Percentiles rank a stretch among this genome's conserved stretches.
Conservation (phyloP, 2,329 filamentous ascomycete species). For the Aspergillus sp. region DNA sequence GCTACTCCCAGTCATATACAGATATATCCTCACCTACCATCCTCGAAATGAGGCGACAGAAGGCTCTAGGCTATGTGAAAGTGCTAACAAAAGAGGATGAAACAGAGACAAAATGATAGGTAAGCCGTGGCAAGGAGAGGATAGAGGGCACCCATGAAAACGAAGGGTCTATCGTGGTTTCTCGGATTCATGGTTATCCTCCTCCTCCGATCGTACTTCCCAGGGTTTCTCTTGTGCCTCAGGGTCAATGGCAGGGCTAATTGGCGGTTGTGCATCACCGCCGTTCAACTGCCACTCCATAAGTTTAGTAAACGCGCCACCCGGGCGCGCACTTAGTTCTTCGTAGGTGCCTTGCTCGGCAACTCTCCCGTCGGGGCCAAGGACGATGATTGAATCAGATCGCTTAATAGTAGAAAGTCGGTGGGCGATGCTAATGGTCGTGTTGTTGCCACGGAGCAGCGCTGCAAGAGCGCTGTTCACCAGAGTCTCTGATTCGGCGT, state of each 20-base stretch:
- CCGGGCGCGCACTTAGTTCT: conserved; percentile 71
- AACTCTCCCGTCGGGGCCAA: conserved; percentile 82
- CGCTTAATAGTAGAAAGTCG: conserved; percentile 95
- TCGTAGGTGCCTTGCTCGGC: conserved; percentile 87
- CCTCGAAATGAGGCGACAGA: background rate
- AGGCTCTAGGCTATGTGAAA: conserved; percentile 1
- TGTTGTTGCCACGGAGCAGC: conserved; percentile 84
- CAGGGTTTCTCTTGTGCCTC: conserved; percentile 57
- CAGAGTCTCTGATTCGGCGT: conserved; percentile 94
- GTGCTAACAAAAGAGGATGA: conserved; percentile 14
- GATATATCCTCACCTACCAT: conserved; percentile 16
- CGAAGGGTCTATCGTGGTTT: conserved; percentile 11
- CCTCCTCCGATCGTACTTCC: conserved; percentile 47
- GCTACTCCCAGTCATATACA: conserved; percentile 15
- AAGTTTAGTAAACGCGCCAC: conserved; percentile 87
- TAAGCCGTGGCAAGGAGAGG: background rate
- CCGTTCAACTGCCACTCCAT: conserved; percentile 99
- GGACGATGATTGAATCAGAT: conserved; percentile 90
- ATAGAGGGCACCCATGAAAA: background rate
- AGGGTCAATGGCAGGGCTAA: conserved; percentile 33
- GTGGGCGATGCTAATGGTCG: conserved; percentile 97
- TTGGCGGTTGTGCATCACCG: conserved; percentile 59
- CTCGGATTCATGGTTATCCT: conserved; percentile 21
- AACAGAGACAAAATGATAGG: conserved; percentile 1
- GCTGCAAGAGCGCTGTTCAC: conserved; percentile 87